These are phyloP conservation scores for Mucor lusitanicus DNA, from an alignment of 371 early-diverging fungal species.

Conservation along the genomic window DNA sequence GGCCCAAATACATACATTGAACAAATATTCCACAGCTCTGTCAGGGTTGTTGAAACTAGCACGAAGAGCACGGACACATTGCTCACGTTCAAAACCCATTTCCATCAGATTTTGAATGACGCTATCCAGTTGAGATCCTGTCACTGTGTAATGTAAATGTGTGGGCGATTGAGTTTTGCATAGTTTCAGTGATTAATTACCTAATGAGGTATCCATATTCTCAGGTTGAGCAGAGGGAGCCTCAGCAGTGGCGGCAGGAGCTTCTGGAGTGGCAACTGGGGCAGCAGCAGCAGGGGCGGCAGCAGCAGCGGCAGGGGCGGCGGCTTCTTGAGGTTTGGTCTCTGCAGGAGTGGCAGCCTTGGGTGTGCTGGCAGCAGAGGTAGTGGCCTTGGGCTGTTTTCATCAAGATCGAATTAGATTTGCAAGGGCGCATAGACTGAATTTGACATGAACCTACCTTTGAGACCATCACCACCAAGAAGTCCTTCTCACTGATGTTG, in stretches of 20 bases:
- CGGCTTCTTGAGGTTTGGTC: constrained; percentile 28
- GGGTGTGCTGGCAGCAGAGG: constrained; percentile 30
- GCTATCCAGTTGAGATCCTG: constrained; percentile 73
- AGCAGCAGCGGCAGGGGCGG: constrained; percentile 27
- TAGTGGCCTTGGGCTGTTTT: constrained; percentile 57
- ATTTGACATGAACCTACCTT: constrained; percentile 60
- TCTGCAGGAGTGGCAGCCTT: constrained; percentile 38
- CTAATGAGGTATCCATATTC: constrained; percentile 19
- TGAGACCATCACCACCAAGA: constrained; percentile 92
- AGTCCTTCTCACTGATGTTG: constrained; percentile 88
- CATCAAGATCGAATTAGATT: not conserved
- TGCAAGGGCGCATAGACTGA: not conserved
- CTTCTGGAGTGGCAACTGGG: constrained; percentile 29
- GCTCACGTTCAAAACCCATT: constrained; percentile 92
- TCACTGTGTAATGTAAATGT: constrained; percentile 40
- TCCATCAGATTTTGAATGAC: constrained; percentile 89
- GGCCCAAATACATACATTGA: constrained; percentile 59
- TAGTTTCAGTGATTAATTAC: constrained; percentile 3
- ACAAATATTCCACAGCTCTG: constrained; percentile 94
- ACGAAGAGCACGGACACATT: constrained; percentile 88
- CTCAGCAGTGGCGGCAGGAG: constrained; percentile 16
- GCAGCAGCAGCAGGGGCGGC: constrained; percentile 30
- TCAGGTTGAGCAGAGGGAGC: constrained; percentile 16
- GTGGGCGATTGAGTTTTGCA: not conserved
- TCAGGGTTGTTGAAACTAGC: constrained; percentile 97